Percentiles rank a stretch among this genome's conserved stretches.
Evolutionary conservation across 2,329 filamentous ascomycete genomes (phyloP).

Genomic region (Ophiostoma piceae): DNA sequence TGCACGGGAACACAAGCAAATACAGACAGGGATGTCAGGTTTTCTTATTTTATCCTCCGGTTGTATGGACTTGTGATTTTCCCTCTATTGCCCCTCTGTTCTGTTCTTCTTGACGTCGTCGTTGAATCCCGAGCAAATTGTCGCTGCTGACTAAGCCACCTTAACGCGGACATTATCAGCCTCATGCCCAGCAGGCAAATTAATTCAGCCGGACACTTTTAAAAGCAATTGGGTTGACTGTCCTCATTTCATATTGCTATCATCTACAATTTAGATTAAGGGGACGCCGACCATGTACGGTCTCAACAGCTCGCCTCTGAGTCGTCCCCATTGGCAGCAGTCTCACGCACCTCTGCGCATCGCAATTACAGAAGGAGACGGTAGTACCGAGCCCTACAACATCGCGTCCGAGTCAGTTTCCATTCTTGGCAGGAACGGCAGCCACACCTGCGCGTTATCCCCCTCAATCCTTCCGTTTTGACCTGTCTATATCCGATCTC

Average conservation of each 20-base stretch:
- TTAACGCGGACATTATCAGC: background rate
- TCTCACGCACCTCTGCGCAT: background rate
- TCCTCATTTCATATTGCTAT: background rate
- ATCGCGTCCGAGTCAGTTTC: background rate
- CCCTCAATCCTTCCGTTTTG: background rate
- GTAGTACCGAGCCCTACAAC: background rate
- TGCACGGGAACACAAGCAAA: background rate
- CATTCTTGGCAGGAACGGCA: background rate
- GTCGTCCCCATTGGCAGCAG: background rate
- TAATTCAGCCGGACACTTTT: background rate
- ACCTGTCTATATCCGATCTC: background rate
- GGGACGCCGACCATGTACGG: background rate
- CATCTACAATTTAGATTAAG: background rate
- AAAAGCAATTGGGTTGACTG: background rate
- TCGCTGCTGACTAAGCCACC: background rate
- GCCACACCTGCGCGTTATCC: background rate
- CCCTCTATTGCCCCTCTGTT: background rate
- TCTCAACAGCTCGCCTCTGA: background rate
- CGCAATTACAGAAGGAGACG: background rate
- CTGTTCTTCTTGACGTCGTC: background rate
- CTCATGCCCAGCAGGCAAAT: conserved; percentile 3
- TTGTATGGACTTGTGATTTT: background rate
- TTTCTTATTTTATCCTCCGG: background rate
- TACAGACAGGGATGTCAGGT: background rate
- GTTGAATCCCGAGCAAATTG: background rate